phyloP scores from a whole-genome alignment of 2,329 filamentous ascomycete genomes.

The Penicillium paneum region DNA sequence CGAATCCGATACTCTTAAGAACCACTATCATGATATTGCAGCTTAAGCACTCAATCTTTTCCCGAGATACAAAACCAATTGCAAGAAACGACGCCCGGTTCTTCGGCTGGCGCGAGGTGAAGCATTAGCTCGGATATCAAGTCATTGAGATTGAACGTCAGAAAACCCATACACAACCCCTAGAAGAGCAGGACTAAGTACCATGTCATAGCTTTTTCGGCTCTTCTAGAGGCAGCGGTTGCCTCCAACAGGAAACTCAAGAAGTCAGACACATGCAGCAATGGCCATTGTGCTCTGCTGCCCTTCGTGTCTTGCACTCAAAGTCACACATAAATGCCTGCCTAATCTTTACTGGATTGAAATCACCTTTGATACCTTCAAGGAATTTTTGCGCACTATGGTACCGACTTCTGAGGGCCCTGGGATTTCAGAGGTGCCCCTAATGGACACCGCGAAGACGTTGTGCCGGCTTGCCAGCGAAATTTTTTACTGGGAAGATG shows the following conservation, averaged over 20 bases:
- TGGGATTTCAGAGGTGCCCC: background rate
- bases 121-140: background rate
- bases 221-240: background rate
- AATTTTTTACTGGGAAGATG: background rate
- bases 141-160: background rate
- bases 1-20: background rate
- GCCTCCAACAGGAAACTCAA: background rate
- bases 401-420: background rate
- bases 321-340: background rate
- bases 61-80: background rate
- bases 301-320: background rate
- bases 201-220: background rate
- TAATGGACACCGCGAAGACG: background rate
- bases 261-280: background rate
- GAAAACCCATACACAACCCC: background rate
- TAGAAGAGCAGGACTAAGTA: background rate
- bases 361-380: background rate
- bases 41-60: background rate
- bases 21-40: background rate
- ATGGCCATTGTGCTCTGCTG: background rate
- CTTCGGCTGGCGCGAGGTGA: background rate
- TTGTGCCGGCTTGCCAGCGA: background rate
- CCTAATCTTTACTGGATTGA: conserved; percentile 1
- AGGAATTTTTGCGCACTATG: background rate
- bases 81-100: background rate